Percentiles rank a stretch among this genome's conserved stretches.
Evolutionary conservation across 1,284 basidiomycete genomes (phyloP).

Genomic region (Apiotrichum domesticum): DNA sequence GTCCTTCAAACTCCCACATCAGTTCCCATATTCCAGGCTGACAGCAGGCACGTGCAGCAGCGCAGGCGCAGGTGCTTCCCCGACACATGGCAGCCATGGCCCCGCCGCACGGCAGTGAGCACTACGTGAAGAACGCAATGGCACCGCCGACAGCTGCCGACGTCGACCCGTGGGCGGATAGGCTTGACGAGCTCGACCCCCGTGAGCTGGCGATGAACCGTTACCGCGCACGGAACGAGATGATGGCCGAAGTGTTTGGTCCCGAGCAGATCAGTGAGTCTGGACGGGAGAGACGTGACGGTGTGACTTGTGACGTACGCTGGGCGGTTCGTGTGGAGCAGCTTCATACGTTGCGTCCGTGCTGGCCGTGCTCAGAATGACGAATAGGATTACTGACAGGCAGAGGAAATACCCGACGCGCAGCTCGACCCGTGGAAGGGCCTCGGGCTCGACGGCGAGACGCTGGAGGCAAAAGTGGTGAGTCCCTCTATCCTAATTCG

Average conservation of each 20-base stretch:
- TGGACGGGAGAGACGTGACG: no score
- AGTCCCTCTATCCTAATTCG: constrained; percentile 5
- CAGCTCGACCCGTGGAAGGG: constrained; percentile 33
- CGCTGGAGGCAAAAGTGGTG: constrained; percentile 39
- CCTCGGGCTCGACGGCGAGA: constrained; percentile 31
- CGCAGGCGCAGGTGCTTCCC: constrained; percentile 9
- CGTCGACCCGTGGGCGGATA: constrained; percentile 41
- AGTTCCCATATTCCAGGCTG: background rate
- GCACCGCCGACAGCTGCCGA: constrained; percentile 1
- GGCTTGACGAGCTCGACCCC: constrained; percentile 40
- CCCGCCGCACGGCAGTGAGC: constrained; percentile 15
- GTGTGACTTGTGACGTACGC: no score
- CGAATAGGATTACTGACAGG: background rate
- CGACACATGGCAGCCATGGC: constrained; percentile 2
- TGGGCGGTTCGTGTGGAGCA: background rate
- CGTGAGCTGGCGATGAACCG: constrained; percentile 40
- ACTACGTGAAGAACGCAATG: constrained; percentile 29
- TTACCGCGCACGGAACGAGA: constrained; percentile 39
- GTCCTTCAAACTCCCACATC: background rate
- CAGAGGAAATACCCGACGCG: constrained; percentile 10
- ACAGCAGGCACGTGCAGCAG: background rate
- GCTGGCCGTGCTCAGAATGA: no score
- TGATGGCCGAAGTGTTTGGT: constrained; percentile 39
- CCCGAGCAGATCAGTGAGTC: constrained; percentile 39
- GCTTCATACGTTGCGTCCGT: no score